Base-by-base conservation (phyloP, 805 yeast species). In the Metschnikowia cerradonensis region DNA sequence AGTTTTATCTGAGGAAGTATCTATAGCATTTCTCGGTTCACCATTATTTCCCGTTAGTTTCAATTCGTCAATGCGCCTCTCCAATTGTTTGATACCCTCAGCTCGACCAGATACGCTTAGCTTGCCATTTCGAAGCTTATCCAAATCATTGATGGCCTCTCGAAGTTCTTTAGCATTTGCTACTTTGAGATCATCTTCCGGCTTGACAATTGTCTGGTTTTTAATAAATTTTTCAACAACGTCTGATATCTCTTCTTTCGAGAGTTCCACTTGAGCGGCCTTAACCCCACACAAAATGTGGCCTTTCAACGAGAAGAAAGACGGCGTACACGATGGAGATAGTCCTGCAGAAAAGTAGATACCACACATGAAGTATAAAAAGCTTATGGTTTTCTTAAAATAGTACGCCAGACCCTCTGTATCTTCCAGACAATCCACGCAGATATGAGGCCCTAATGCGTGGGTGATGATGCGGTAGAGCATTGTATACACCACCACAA, bases 171-270 rank as follows among this genome's bases (percentile, higher is more conserved):
- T 34, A 48, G 43, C 33, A 32, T 64, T 63, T 3, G 60, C 56
- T 22, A 72, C 43, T 54, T 73, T 73, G 35, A 57, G 57, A 22
- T 54, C 39, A 43, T 69, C 73, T 4, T 34, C 45, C 1, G 38
- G 36, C 3, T 46, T 41, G 3, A 56, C n/a, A 10, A 13, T 4
- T 10, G 60, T 45, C n/a, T 46, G 51, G 38, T 37, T 20, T 17
- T 33, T 39, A 42, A 56, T 23, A 46, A 45, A 51, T 10, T 47
- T 19, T 10, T 45, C 50, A 38, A 54, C 51, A 31, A 57, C 43
- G 33, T 31, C 15, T 10, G 45, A 36, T 23, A 55, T 48, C 19
- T 48, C 51, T 20, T 17, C 42, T 4, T 36, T 35, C 4, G 38
- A 13, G 13, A 55, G 45, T 31, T 49, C 50, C 2, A 38, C 41